phyloP scores from a whole-genome alignment of 768 basidiomycete genomes.

The Calocybe indica region DNA sequence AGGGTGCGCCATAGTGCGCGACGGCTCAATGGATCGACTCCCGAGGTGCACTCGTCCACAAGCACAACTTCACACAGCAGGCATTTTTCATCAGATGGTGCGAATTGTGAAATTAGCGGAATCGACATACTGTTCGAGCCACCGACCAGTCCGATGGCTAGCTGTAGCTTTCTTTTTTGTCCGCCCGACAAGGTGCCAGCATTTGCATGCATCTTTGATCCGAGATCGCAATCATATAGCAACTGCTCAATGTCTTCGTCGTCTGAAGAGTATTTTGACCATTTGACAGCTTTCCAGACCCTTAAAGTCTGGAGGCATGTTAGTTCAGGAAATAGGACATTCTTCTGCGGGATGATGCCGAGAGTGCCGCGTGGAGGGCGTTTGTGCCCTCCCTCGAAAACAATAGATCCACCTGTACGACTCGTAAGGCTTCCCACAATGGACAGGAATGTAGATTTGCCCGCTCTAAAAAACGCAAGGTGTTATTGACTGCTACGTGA shows the following conservation, averaged over 20 bases:
- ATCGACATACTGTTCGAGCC: slow-evolving; percentile 57
- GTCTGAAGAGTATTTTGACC: slow-evolving; percentile 35
- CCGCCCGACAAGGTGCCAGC: slow-evolving; percentile 68
- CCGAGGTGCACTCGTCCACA: slow-evolving; percentile 73
- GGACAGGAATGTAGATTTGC: slow-evolving; percentile 70
- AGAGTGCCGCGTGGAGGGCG: slow-evolving; percentile 58
- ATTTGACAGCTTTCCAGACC: slow-evolving; percentile 71
- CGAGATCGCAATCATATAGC: slow-evolving; percentile 66
- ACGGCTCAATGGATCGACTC: slow-evolving; percentile 76
- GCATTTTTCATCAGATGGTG: background rate
- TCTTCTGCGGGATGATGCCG: slow-evolving; percentile 80
- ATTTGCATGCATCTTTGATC: slow-evolving; percentile 60
- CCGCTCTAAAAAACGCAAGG: slow-evolving; percentile 42
- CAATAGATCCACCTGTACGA: slow-evolving; percentile 51
- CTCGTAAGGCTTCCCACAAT: slow-evolving; percentile 60
- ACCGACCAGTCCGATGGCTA: slow-evolving; percentile 76
- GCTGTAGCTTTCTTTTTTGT: slow-evolving; percentile 77
- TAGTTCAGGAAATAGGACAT: slow-evolving; percentile 74
- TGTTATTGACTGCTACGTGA: background rate
- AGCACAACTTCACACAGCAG: slow-evolving; percentile 33
- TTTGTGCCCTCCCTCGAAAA: slow-evolving; percentile 45
- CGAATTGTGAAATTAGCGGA: background rate
- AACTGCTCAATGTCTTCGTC: slow-evolving; percentile 61
- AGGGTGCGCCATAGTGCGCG: slow-evolving; percentile 74
- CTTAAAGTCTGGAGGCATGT: slow-evolving; percentile 67